Conservation (phyloP, 768 basidiomycete species). For the Boletus eberwhitei region DNA sequence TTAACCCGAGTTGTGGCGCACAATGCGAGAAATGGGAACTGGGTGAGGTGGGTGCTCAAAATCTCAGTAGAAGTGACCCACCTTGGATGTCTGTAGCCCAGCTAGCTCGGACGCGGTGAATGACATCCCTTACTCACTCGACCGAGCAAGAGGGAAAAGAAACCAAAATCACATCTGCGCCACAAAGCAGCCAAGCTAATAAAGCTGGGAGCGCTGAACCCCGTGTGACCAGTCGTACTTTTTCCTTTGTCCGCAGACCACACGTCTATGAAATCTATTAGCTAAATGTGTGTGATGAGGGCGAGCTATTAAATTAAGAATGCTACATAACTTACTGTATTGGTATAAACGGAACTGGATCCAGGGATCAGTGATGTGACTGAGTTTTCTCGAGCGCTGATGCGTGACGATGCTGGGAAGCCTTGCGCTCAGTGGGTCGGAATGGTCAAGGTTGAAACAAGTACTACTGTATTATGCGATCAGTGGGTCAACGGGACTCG, state of each 20-base stretch:
- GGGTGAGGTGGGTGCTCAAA: neutral
- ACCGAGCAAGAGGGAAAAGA: neutral
- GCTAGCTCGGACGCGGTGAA: neutral
- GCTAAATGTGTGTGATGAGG: neutral
- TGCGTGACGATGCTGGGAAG: no score
- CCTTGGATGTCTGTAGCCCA: conserved; percentile 16
- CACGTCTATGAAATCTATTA: neutral
- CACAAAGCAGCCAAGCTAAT: neutral
- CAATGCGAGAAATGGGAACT: neutral
- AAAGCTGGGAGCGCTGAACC: neutral
- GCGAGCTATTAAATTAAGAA: neutral
- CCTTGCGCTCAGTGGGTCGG: no score
- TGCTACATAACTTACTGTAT: no score
- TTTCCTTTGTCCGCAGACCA: neutral
- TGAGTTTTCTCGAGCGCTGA: no score
- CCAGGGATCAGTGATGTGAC: no score
- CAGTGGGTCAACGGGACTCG: no score
- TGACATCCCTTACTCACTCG: neutral
- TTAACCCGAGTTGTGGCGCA: neutral
- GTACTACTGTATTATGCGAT: no score
- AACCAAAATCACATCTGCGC: neutral
- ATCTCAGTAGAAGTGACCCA: neutral
- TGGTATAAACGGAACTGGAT: no score
- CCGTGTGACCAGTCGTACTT: no score
- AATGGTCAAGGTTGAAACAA: no score